These are phyloP conservation scores for Pseudocercospora macadamiae DNA, from an alignment of 2,329 filamentous ascomycete genomes.

Conservation along the genomic window DNA sequence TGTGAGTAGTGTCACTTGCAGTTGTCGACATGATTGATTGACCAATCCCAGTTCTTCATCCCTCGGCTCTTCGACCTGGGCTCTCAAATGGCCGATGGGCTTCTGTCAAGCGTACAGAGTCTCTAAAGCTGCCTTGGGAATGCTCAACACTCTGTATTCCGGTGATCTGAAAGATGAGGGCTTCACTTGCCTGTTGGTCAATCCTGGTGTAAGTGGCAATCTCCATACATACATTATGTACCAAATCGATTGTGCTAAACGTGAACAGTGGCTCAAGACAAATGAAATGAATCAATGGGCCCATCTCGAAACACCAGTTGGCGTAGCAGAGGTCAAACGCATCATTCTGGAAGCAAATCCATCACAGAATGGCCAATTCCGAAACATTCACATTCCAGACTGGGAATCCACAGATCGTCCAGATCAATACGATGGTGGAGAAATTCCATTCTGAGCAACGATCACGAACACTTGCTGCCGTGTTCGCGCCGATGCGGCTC, in stretches of 20 bases:
- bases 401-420: background rate
- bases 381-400: background rate
- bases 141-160: conserved; percentile 51
- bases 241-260: background rate
- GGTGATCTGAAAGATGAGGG: conserved; percentile 42
- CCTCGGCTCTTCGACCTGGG: conserved; percentile 46
- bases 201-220: conserved; percentile 53
- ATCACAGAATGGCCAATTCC: background rate
- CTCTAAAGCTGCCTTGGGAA: conserved; percentile 53
- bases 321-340: background rate
- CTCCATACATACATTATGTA: too few relatives aligned
- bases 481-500: background rate
- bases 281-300: background rate
- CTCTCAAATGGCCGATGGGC: conserved; percentile 24
- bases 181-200: conserved; percentile 48
- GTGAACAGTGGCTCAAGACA: background rate
- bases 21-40: too few relatives aligned
- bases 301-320: background rate
- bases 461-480: background rate
- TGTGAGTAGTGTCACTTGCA: conserved; percentile 38
- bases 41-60: conserved; percentile 42
- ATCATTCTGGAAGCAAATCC: background rate
- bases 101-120: conserved; percentile 47
- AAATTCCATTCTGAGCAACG: background rate
- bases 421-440: background rate